Percentiles rank a stretch among this genome's conserved stretches.
Evolutionary conservation across 192 early-diverging fungal genomes (phyloP).

Genomic region (Pecoramyces ruminantium): DNA sequence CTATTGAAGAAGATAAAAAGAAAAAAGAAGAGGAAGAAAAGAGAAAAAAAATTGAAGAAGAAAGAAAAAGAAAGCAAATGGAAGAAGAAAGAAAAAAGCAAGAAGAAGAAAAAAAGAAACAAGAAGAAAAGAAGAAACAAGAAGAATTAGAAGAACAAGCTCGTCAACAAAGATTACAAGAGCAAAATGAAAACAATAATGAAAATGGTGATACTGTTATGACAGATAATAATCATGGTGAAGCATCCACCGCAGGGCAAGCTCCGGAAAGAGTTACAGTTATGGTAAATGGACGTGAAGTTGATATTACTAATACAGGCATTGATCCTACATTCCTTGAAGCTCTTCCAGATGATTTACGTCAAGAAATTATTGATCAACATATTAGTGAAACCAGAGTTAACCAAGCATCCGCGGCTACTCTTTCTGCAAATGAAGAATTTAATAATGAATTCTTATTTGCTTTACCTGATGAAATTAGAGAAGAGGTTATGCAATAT

Average conservation of each 20-base stretch:
- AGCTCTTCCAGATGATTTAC: constrained; percentile 86
- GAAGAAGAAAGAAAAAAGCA: constrained; percentile 12
- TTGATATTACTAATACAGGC: constrained; percentile 84
- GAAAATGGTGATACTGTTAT: constrained; percentile 7
- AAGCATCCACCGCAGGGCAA: background rate
- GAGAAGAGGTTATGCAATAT: constrained; percentile 63
- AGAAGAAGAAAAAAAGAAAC: constrained; percentile 4
- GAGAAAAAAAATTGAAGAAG: constrained; percentile 25
- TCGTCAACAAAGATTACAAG: constrained; percentile 4
- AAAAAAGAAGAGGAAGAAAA: constrained; percentile 9
- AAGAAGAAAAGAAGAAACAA: background rate
- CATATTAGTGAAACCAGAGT: constrained; percentile 39
- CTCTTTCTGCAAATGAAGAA: constrained; percentile 6
- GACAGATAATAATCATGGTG: background rate
- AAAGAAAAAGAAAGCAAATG: constrained; percentile 23
- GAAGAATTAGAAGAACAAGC: constrained; percentile 2
- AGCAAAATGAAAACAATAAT: background rate
- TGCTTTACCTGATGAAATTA: constrained; percentile 77
- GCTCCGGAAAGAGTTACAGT: constrained; percentile 30
- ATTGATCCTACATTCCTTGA: constrained; percentile 88
- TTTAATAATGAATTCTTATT: constrained; percentile 62
- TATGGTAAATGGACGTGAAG: constrained; percentile 54
- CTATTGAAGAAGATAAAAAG: constrained; percentile 30
- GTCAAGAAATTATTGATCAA: constrained; percentile 76
- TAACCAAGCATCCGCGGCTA: constrained; percentile 14